Evolutionary conservation across 2,329 filamentous ascomycete genomes (phyloP).

Genomic region (Purpureocillium lavendulum): DNA sequence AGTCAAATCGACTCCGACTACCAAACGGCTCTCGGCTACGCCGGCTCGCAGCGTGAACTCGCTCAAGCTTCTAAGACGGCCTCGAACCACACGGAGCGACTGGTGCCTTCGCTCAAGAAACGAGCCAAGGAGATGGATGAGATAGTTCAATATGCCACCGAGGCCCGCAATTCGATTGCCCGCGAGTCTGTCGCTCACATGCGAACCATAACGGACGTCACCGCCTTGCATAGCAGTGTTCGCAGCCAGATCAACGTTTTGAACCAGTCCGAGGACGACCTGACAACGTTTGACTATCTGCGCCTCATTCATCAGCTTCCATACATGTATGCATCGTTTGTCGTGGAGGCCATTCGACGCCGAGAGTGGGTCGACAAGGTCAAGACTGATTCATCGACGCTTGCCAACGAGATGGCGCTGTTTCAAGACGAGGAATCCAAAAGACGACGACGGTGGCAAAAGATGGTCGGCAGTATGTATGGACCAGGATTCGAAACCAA

Average conservation of each 20-base stretch:
- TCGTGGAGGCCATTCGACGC: constrained; percentile 77
- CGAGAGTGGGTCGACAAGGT: constrained; percentile 91
- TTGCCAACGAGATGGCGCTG: constrained; percentile 87
- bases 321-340: constrained; percentile 80
- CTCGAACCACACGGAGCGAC: constrained; percentile 52
- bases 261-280: constrained; percentile 64
- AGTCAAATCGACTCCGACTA: constrained; percentile 85
- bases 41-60: constrained; percentile 52
- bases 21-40: constrained; percentile 63
- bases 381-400: constrained; percentile 72
- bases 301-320: constrained; percentile 76
- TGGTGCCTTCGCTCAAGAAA: constrained; percentile 49
- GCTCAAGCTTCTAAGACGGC: constrained; percentile 56
- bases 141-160: constrained; percentile 48
- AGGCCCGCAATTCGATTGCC: constrained; percentile 61
- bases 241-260: constrained; percentile 65
- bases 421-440: constrained; percentile 92
- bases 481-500: constrained; percentile 60
- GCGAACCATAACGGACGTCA: constrained; percentile 73
- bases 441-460: constrained; percentile 82
- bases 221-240: constrained; percentile 63
- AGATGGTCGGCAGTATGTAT: constrained; percentile 69
- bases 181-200: constrained; percentile 64
- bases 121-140: constrained; percentile 53
- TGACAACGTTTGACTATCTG: constrained; percentile 73